Evolutionary conservation across 1,284 basidiomycete species (phyloP), one percentile per base, ranked within the genome.

Genomic region (Cryptococcus sp.): DNA sequence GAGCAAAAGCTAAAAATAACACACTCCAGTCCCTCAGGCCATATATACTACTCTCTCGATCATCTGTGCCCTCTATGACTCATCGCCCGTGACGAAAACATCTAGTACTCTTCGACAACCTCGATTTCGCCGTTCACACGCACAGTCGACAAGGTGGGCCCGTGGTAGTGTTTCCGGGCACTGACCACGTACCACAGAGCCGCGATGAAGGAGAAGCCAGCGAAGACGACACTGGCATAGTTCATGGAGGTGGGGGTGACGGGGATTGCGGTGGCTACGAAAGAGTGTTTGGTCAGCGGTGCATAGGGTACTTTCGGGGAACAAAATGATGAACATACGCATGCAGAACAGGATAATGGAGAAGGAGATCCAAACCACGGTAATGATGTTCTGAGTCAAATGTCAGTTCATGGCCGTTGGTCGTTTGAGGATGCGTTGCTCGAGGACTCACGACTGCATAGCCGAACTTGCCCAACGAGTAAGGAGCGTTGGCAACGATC

Each of bases 311-410:
- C 28, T 18, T 6, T 20, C n/a, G 28, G 16, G 18, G 12, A 35
- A 28, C 35, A 28, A 35, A 40, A 11, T 28, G 15, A 18, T 6
- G 38, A n/a, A 64, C 67, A 61, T 42, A 69, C 67, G 79, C 74
- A 79, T 78, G 57, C 75, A 78, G 68, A 80, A 79, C 28, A 79
- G 66, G 50, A 79, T 67, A 39, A 78, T 77, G 45, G 77, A 75
- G 53, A 80, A 71, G 2, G 75, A 45, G 61, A 79, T 78, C 79
- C 78, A 80, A 2, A 71, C 59, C 28, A 79, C 70, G 2, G 78
- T 77, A 48, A 79, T 63, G 45, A 63, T 60, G 64, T 81, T 80
- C 72, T 71, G 45, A 1, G 23, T 43, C 59, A 60, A 12, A n/a
- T 42, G 36, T 28, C n/a, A 23, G 55, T 52, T 2, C 2, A 39